Evolutionary conservation across 768 basidiomycete genomes (phyloP).

Genomic region (Pisolithus marmoratus): DNA sequence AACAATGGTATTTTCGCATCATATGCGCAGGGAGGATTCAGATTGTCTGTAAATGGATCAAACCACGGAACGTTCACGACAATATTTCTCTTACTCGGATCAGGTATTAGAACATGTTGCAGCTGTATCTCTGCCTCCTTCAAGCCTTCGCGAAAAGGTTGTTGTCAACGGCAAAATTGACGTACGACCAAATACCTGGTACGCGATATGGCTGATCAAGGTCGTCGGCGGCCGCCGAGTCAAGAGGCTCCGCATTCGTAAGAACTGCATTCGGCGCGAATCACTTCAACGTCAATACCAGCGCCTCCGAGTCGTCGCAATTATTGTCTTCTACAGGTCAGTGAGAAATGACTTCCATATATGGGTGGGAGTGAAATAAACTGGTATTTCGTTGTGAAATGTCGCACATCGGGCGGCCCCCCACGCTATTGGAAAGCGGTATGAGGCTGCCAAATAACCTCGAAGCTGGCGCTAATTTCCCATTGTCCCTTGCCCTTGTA

Average conservation of each 20-base stretch:
- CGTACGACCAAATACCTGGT: constrained; percentile 80
- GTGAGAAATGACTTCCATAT: too few species aligned
- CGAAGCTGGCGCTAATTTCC: too few species aligned
- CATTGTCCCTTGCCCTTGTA: too few species aligned
- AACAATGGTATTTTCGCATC: constrained; percentile 93
- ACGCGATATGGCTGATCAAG: constrained; percentile 77
- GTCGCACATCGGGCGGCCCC: too few species aligned
- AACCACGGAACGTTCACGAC: constrained; percentile 1
- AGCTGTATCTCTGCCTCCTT: constrained; percentile 78
- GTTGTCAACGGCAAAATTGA: constrained; percentile 83
- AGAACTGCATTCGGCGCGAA: constrained; percentile 55
- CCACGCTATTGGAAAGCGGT: too few species aligned
- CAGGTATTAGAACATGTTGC: constrained; percentile 75
- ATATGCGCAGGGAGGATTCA: constrained; percentile 90
- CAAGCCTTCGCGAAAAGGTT: too few species aligned
- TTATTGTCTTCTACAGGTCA: too few species aligned
- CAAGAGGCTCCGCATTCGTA: constrained; percentile 52
- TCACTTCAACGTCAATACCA: constrained; percentile 74
- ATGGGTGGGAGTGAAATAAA: too few species aligned
- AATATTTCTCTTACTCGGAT: constrained; percentile 61
- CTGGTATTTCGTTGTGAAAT: too few species aligned
- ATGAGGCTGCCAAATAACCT: too few species aligned
- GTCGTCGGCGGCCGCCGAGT: constrained; percentile 74
- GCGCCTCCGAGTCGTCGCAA: too few species aligned
- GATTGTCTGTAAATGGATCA: constrained; percentile 52